Percentiles rank a stretch among this genome's conserved stretches.
phyloP scores from a whole-genome alignment of 345 rosid species.

The Linum trigynum region DNA sequence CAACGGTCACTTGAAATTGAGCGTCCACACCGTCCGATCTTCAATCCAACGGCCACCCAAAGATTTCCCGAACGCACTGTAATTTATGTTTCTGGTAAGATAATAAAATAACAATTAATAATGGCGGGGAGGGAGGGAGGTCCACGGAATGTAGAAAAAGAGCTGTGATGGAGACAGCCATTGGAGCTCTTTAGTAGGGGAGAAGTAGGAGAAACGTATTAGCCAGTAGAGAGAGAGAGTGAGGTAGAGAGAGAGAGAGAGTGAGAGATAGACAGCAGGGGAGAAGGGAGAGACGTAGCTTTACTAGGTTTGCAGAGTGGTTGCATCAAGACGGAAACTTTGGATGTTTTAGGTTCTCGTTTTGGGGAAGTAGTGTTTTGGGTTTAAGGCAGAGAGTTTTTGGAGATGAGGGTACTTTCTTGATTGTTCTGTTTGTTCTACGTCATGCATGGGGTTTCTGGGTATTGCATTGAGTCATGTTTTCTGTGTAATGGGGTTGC shows the following conservation, averaged over 20 bases:
- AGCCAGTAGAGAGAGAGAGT: slow-evolving; percentile 17
- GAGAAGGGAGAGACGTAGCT: not conserved
- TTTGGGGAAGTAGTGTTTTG: no score
- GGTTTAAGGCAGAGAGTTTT: not conserved
- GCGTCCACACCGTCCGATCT: slow-evolving; percentile 43
- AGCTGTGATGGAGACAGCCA: slow-evolving; percentile 31
- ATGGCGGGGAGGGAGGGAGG: not conserved
- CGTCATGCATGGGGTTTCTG: slow-evolving; percentile 27
- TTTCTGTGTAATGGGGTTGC: no score
- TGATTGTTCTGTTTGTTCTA: no score
- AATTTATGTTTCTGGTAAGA: slow-evolving; percentile 10
- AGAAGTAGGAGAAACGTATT: not conserved
- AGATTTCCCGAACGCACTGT: slow-evolving; percentile 23
- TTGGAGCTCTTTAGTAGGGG: slow-evolving; percentile 15
- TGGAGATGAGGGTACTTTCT: slow-evolving; percentile 6
- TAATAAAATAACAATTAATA: not conserved
- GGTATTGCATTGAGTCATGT: slow-evolving; percentile 14
- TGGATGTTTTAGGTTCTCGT: slow-evolving; percentile 22
- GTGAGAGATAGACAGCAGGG: no score
- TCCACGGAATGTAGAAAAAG: slow-evolving; percentile 22
- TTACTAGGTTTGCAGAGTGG: slow-evolving; percentile 1
- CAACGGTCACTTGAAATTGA: slow-evolving; percentile 69
- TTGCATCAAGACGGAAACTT: slow-evolving; percentile 21
- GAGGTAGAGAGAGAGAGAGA: no score
- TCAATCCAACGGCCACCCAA: slow-evolving; percentile 40